Conservation (phyloP, 306 rosid species). For the Fagus sylvatica region DNA sequence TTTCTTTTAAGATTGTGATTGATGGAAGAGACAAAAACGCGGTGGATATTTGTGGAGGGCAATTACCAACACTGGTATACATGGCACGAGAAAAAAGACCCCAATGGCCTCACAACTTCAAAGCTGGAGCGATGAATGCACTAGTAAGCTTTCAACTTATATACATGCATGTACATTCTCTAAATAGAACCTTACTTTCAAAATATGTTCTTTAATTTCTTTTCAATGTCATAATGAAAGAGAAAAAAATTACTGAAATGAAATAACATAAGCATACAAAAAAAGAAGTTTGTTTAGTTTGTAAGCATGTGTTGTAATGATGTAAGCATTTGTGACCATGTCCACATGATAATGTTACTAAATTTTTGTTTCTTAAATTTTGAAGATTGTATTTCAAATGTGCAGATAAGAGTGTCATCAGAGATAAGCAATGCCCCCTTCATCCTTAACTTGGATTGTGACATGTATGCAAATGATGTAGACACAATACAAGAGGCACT, state of each 20-base stretch:
- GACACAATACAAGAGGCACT: constrained; percentile 46
- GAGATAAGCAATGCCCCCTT: constrained; percentile 65
- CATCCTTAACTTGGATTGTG: constrained; percentile 73
- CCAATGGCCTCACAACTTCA: constrained; percentile 59
- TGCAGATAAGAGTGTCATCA: constrained; percentile 71
- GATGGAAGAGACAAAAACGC: constrained; percentile 49
- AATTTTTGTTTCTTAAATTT: neutral
- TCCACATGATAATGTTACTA: neutral
- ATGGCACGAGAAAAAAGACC: constrained; percentile 73
- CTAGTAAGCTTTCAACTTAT: constrained; percentile 33
- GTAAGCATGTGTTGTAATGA: too few species aligned
- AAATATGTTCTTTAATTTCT: too few species aligned
- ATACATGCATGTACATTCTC: too few species aligned
- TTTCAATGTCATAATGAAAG: too few species aligned
- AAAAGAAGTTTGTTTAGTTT: too few species aligned
- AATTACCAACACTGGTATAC: constrained; percentile 59
- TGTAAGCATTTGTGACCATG: neutral
- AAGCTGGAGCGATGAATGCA: constrained; percentile 83
- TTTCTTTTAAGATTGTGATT: too few species aligned
- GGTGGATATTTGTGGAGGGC: constrained; percentile 47
- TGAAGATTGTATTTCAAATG: neutral
- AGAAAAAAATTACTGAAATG: too few species aligned
- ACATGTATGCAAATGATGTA: constrained; percentile 60
- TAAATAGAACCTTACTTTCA: too few species aligned
- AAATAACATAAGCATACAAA: too few species aligned